Conservation (phyloP, 768 basidiomycete species). For the Amanita exitialis region DNA sequence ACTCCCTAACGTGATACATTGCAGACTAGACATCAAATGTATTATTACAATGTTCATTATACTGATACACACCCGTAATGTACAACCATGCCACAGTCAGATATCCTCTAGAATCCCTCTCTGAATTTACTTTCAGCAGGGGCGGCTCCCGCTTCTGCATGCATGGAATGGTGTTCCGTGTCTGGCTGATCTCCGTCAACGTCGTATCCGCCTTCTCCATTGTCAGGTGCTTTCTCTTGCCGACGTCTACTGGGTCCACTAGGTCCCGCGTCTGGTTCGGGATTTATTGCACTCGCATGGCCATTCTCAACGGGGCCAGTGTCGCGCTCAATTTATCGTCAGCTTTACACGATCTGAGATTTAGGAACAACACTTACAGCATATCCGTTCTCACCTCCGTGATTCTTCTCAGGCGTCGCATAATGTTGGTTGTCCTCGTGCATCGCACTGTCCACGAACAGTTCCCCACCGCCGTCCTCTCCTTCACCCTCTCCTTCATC, state of each 20-base stretch:
- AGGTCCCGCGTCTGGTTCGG: not conserved
- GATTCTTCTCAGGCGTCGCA: conserved; percentile 31
- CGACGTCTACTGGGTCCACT: not conserved
- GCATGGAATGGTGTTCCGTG: not conserved
- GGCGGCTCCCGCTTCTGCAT: conserved; percentile 51
- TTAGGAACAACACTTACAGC: conserved; percentile 32
- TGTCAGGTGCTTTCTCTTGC: conserved; percentile 3
- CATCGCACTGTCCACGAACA: conserved; percentile 1
- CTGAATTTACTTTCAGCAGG: conserved; percentile 32
- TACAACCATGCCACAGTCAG: too few relatives aligned
- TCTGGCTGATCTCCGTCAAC: conserved; percentile 3
- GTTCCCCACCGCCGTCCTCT: conserved; percentile 19
- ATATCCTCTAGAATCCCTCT: not conserved
- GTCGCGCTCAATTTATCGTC: not conserved
- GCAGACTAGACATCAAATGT: not conserved
- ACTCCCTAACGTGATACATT: not conserved
- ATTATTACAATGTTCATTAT: not conserved
- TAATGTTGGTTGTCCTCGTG: conserved; percentile 53
- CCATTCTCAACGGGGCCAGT: not conserved
- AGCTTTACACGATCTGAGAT: not conserved
- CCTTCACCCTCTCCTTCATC: conserved; percentile 36
- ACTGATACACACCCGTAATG: not conserved
- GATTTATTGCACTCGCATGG: not conserved
- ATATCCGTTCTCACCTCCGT: conserved; percentile 48
- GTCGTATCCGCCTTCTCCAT: conserved; percentile 2